These are phyloP conservation scores for Irpex sp. DNA, from an alignment of 1,284 basidiomycete species.

Conservation along the genomic window DNA sequence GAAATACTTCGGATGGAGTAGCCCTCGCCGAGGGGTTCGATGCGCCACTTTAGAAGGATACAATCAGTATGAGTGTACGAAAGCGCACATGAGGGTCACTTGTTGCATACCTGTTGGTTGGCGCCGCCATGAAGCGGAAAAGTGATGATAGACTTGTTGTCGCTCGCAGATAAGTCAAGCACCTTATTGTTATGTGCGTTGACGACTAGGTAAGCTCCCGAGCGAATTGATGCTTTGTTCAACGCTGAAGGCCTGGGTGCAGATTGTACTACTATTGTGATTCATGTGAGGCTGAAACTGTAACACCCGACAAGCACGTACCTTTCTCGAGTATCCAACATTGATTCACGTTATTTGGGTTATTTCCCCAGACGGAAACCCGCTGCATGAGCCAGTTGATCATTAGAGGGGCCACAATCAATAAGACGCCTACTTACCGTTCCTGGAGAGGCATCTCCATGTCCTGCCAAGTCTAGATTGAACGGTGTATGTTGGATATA, in stretches of 20 bases:
- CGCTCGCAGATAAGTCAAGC: slow-evolving; percentile 50
- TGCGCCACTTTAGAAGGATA: slow-evolving; percentile 38
- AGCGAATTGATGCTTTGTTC: neutral
- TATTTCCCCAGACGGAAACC: neutral
- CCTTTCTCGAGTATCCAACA: neutral
- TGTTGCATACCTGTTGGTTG: slow-evolving; percentile 44
- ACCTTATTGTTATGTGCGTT: slow-evolving; percentile 48
- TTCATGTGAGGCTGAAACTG: neutral
- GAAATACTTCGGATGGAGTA: slow-evolving; percentile 41
- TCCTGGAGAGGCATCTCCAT: slow-evolving; percentile 31
- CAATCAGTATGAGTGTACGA: neutral
- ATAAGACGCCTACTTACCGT: slow-evolving; percentile 15
- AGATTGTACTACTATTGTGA: neutral
- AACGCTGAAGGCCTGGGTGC: neutral
- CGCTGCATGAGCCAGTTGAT: neutral
- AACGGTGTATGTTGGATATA: neutral
- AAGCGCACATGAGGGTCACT: neutral
- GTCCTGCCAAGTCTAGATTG: slow-evolving; percentile 27
- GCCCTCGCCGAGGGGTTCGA: slow-evolving; percentile 33
- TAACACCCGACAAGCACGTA: neutral
- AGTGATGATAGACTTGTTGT: slow-evolving; percentile 47
- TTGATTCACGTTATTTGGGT: neutral
- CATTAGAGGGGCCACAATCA: neutral
- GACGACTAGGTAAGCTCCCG: slow-evolving; percentile 37
- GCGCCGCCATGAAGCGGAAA: slow-evolving; percentile 36